phyloP scores from a whole-genome alignment of 179 eudicot genomes.

The Silene noctiflora region DNA sequence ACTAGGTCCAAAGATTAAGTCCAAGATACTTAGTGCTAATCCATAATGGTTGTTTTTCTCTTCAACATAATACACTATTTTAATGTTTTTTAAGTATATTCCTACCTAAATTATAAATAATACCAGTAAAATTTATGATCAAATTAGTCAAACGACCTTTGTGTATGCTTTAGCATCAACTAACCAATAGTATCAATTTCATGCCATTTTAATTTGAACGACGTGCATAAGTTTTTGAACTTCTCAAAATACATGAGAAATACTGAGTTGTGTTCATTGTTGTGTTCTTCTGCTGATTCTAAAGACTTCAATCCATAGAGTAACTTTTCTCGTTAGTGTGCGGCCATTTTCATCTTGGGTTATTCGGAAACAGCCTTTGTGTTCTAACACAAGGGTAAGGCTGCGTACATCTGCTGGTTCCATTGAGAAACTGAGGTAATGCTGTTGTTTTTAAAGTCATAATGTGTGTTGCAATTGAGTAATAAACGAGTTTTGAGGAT shows the following conservation, averaged over 20 bases:
- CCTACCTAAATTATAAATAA: not conserved
- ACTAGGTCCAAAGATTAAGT: slow-evolving; percentile 14
- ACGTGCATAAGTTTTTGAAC: slow-evolving; percentile 26
- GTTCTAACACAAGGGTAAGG: too few relatives aligned
- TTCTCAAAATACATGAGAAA: not conserved
- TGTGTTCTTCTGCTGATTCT: not conserved
- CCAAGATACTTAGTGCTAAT: slow-evolving; percentile 19
- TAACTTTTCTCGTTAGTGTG: not conserved
- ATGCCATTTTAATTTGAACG: slow-evolving; percentile 10
- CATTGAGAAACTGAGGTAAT: too few relatives aligned
- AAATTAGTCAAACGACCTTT: slow-evolving; percentile 20
- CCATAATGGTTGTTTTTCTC: slow-evolving; percentile 7
- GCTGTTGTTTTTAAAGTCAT: too few relatives aligned
- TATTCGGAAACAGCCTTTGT: too few relatives aligned
- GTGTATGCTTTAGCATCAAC: slow-evolving; percentile 2
- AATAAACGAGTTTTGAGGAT: too few relatives aligned
- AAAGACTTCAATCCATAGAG: not conserved
- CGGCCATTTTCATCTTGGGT: too few relatives aligned
- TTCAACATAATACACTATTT: slow-evolving; percentile 2
- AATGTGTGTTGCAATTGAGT: too few relatives aligned
- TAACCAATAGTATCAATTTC: not conserved
- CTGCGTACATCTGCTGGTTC: too few relatives aligned
- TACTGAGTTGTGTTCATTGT: not conserved
- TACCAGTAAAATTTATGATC: not conserved
- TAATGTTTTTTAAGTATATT: not conserved